Percentiles rank a stretch among this genome's conserved stretches.
These are phyloP conservation scores for Venustampulla echinocandica DNA, from an alignment of 495 filamentous ascomycete species.

Conservation along the genomic window DNA sequence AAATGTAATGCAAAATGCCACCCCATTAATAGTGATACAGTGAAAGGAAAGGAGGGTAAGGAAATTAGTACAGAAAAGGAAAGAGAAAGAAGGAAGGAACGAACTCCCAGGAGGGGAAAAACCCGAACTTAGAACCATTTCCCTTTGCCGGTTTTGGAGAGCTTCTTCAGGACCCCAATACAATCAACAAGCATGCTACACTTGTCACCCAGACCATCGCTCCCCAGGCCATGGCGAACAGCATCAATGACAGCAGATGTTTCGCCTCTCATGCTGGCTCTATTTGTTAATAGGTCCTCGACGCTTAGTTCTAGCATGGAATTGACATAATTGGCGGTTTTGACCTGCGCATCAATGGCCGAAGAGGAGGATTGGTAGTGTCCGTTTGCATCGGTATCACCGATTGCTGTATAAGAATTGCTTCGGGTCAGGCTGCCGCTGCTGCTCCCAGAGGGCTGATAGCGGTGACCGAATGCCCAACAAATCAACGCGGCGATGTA, in stretches of 20 bases:
- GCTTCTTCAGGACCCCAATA: constrained; percentile 14
- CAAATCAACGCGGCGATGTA: constrained; percentile 19
- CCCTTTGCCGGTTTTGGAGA: constrained; percentile 15
- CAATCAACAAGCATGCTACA: constrained; percentile 19
- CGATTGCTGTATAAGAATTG: constrained; percentile 3
- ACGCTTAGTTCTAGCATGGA: constrained; percentile 15
- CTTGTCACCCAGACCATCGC: constrained; percentile 12
- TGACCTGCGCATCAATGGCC: constrained; percentile 6
- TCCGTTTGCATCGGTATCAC: constrained; percentile 3
- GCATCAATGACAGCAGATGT: constrained; percentile 15
- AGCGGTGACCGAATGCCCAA: constrained; percentile 24
- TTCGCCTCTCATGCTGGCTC: constrained; percentile 15
- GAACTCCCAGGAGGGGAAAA: too few species aligned
- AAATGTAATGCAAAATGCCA: too few species aligned
- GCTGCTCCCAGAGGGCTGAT: constrained; percentile 5
- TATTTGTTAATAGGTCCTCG: constrained; percentile 17
- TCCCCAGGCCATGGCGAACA: constrained; percentile 10
- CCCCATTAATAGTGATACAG: too few species aligned
- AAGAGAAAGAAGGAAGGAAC: too few species aligned
- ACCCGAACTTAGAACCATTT: constrained; percentile 17
- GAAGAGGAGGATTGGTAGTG: not conserved
- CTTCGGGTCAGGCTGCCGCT: not conserved
- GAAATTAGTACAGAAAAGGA: too few species aligned
- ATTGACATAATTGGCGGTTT: constrained; percentile 14
- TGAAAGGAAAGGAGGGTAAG: too few species aligned